Conservation (phyloP, 1,284 basidiomycete genomes). For the Austroboletus novae-zelandiae region DNA sequence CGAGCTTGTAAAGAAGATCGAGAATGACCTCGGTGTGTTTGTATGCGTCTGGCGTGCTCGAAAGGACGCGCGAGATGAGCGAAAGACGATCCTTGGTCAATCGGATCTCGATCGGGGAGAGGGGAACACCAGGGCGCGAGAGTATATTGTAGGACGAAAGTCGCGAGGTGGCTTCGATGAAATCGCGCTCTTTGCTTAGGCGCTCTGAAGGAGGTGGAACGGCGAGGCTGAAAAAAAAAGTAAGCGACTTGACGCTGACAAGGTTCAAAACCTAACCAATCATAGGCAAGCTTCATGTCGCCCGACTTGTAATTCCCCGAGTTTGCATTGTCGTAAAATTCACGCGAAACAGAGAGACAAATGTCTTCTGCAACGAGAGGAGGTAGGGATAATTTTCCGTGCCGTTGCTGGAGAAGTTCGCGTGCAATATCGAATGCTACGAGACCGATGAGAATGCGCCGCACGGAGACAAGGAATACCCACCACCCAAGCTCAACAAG, state of each 20-base stretch:
- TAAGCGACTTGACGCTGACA: conserved; percentile 10
- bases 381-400: conserved; percentile 52
- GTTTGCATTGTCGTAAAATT: conserved; percentile 91
- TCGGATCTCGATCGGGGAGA: conserved; percentile 89
- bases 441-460: conserved; percentile 11
- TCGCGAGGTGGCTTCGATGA: conserved; percentile 91
- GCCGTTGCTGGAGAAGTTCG: conserved; percentile 55
- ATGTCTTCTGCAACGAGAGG: conserved; percentile 65
- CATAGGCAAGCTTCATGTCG: conserved; percentile 94
- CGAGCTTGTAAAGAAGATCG: conserved; percentile 85
- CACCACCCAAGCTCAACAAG: conserved; percentile 80
- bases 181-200: conserved; percentile 75
- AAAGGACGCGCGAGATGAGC: conserved; percentile 78
- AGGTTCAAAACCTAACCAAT: conserved; percentile 73
- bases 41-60: conserved; percentile 81
- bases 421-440: conserved; percentile 81
- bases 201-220: conserved; percentile 66
- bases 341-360: conserved; percentile 76
- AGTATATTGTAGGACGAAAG: conserved; percentile 81
- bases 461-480: conserved; percentile 40
- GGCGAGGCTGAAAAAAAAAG: conserved; percentile 54
- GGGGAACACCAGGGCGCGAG: conserved; percentile 69
- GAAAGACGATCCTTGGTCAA: conserved; percentile 83
- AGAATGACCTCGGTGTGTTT: conserved; percentile 87
- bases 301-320: conserved; percentile 89